Percentiles rank a stretch among this genome's conserved stretches.
These are phyloP conservation scores for Viridothelium virens DNA, from an alignment of 495 filamentous ascomycete species.

Conservation along the genomic window DNA sequence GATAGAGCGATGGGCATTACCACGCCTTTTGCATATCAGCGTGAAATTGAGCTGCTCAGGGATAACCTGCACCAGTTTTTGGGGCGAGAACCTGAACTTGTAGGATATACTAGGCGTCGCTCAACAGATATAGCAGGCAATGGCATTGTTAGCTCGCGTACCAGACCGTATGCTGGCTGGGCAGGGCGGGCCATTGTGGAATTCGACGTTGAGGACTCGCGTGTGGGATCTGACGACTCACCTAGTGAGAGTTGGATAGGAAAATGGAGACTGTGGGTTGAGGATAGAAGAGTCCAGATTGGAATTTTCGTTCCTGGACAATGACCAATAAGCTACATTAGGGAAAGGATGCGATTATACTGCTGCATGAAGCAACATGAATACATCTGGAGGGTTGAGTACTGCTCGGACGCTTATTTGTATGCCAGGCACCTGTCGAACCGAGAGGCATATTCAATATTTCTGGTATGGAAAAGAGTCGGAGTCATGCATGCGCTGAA, in stretches of 20 bases:
- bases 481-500: too few species aligned
- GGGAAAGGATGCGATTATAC: too few species aligned
- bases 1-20: neutral
- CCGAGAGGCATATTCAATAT: too few species aligned
- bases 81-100: neutral
- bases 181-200: neutral
- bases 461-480: too few species aligned
- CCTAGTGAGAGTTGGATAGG: neutral
- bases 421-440: too few species aligned
- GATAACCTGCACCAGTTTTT: neutral
- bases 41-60: neutral
- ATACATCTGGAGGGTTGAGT: too few species aligned
- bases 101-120: constrained; percentile 1
- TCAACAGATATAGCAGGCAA: neutral
- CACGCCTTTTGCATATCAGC: neutral
- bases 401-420: too few species aligned
- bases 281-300: neutral
- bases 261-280: constrained; percentile 3
- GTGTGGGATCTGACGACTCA: neutral
- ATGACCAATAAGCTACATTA: too few species aligned
- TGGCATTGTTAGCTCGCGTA: neutral
- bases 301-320: too few species aligned
- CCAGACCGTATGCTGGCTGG: neutral
- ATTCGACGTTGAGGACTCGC: neutral
- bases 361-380: too few species aligned